Conservation (phyloP, 139 green algal species). For the Chloropicon primus region DNA sequence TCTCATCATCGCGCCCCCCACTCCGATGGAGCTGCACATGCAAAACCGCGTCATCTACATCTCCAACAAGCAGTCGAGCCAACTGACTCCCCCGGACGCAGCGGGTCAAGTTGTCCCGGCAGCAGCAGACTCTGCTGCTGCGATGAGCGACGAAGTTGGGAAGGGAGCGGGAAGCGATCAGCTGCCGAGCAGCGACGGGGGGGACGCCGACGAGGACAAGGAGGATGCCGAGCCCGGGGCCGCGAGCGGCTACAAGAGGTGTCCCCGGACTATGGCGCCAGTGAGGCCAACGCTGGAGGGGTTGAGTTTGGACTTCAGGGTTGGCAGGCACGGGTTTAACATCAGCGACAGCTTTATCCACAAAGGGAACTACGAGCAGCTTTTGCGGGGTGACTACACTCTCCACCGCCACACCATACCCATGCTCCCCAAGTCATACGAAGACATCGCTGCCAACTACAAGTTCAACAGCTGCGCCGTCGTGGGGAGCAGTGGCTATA, state of each 20-base stretch:
- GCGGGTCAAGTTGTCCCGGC: background rate
- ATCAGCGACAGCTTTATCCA: background rate
- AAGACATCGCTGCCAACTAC: background rate
- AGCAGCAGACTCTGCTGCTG: no score
- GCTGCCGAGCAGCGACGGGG: no score
- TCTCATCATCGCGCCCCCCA: background rate
- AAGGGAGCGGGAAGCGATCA: background rate
- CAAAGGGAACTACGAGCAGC: slow-evolving; percentile 11
- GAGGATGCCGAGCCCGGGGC: slow-evolving; percentile 13
- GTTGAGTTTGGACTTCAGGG: background rate
- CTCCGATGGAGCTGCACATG: background rate
- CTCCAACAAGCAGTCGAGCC: background rate
- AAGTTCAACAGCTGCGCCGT: slow-evolving; percentile 8
- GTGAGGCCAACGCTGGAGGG: background rate
- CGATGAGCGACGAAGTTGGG: no score
- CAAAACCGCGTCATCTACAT: background rate
- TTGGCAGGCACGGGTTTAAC: background rate
- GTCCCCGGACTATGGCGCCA: background rate
- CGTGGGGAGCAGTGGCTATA: slow-evolving; percentile 6
- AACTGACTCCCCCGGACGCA: background rate
- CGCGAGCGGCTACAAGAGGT: background rate
- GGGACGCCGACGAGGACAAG: slow-evolving; percentile 8
- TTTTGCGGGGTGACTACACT: background rate
- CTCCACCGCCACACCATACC: background rate
- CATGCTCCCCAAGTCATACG: background rate